Evolutionary conservation across 2,329 filamentous ascomycete species (phyloP).

Genomic region (Mycocentrospora acerina): DNA sequence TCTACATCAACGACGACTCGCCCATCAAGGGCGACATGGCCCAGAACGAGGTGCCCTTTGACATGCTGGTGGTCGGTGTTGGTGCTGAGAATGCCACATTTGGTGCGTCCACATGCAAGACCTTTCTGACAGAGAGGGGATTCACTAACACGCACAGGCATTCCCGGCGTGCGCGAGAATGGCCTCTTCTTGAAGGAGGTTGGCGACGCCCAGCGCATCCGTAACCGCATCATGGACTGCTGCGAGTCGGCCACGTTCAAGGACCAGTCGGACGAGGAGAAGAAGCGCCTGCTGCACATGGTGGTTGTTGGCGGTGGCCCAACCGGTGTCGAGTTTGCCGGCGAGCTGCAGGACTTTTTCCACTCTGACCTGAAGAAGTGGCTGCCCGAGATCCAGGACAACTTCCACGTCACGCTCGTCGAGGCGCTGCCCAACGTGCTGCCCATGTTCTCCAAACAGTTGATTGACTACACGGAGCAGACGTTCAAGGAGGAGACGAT

Average conservation of each 20-base stretch:
- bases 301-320: conserved; percentile 84
- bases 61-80: conserved; percentile 97
- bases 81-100: conserved; percentile 99
- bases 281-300: conserved; percentile 96
- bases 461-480: conserved; percentile 99
- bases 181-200: conserved; percentile 99
- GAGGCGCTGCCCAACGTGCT: conserved; percentile 96
- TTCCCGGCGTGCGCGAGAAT: conserved; percentile 91
- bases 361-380: conserved; percentile 97
- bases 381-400: conserved; percentile 90
- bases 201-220: conserved; percentile 89
- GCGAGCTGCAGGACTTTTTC: conserved; percentile 98
- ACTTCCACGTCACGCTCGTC: conserved; percentile 96
- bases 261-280: conserved; percentile 83
- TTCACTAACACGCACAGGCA: conserved; percentile 53
- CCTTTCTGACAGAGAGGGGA: not conserved
- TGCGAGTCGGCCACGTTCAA: conserved; percentile 99
- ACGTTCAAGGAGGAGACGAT: conserved; percentile 99
- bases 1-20: conserved; percentile 89
- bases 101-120: conserved; percentile 53
- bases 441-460: conserved; percentile 97
- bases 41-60: conserved; percentile 89
- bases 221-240: conserved; percentile 99
- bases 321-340: conserved; percentile 96
- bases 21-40: conserved; percentile 82